Base-by-base conservation (phyloP, 1,139 yeast species). In the Yamadazyma songkhlaensis region DNA sequence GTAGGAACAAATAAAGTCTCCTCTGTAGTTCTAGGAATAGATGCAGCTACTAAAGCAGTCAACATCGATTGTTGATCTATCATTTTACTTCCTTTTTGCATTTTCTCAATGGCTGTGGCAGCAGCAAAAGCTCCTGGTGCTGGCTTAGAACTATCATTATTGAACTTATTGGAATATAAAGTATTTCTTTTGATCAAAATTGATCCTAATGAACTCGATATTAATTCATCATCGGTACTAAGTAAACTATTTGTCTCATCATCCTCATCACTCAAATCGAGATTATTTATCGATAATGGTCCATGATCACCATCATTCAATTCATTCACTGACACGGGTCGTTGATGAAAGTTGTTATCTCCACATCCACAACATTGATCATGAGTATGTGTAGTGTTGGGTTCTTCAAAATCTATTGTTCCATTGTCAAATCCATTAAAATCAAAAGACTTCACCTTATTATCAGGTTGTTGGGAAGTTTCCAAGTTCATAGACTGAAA, bases 91-190 rank as follows among this genome's bases (percentile, higher is more conserved):
- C 48, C 43, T 27, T 66, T 71, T 42, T 73, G 74, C 74, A 75
- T 70, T 48, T 66, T 75, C 31, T 77, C 82, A 42, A 77, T 66
- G 7, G 86, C 81, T 32, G 86, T 77, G 3, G 88, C 88, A 3
- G 90, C 90, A 2, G 85, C 84, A 55, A 70, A 70, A 2, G 88
- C 79, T 4, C 88, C 90, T 0, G 92, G 90, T 0, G 90, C 90
- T 36, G 84, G 87, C 28, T 67, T 67, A 36, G 75, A 78, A 48
- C 79, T 83, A 43, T 78, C 53, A 29, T 49, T 50, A 20, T 46
- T 37, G 34, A 42, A 46, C 17, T 47, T 43, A 39, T 49, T 55
- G 27, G 52, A 37, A 46, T 51, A 31, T 44, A 48, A 25, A 26
- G 41, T 41, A 25, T 46, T 47, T 17, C 52, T 46, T 42, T 34